Evolutionary conservation across 1,284 basidiomycete species (phyloP), one percentile per base, ranked within the genome.

Genomic region (Volvariella volvacea): DNA sequence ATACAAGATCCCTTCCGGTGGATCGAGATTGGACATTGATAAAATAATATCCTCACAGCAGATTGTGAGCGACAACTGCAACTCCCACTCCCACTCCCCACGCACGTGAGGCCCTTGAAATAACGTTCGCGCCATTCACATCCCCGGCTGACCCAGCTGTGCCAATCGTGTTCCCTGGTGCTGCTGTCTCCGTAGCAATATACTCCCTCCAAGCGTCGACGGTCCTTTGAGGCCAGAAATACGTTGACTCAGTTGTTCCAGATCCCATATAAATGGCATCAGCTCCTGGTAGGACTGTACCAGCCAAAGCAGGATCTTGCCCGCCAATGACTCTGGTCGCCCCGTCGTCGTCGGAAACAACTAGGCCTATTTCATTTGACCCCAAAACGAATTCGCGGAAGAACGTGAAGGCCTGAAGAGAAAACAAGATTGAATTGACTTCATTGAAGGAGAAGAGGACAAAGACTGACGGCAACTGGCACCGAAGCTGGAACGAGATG

Each of bases 311-410:
- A 1, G 70, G 43, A 47, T 68, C 59, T 53, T 76, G 73, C 10
- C 80, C 81, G 3, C 81, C 80, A 2, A 79, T 55, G n/a, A 79
- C 75, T n/a, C 52, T 55, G 15, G 52, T 53, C 9, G 49, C 44
- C 9, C 63, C 62, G 6, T 52, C 49, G 16, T 50, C 42, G 3
- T 56, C 50, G 8, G 55, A 51, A 7, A 57, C 58, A 16, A 80
- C 74, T 3, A 73, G 64, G 0, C 80, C 80, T 3, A 73, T 73
- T 25, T 60, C 51, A 52, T 79, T 77, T 41, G 56, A 57, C 1
- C 80, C 80, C 33, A 83, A 62, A 25, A 83, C 61, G 47, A 83
- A 83, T 48, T 83, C 77, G 12, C 73, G 70, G n/a, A 68, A 53
- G 57, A 83, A 73, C 14, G 67, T 70, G 50, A 71, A 67, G 2